Evolutionary conservation across 2,329 filamentous ascomycete genomes (phyloP), one percentile per base, ranked within the genome.

Genomic region (Chaetomiaceae sp.): DNA sequence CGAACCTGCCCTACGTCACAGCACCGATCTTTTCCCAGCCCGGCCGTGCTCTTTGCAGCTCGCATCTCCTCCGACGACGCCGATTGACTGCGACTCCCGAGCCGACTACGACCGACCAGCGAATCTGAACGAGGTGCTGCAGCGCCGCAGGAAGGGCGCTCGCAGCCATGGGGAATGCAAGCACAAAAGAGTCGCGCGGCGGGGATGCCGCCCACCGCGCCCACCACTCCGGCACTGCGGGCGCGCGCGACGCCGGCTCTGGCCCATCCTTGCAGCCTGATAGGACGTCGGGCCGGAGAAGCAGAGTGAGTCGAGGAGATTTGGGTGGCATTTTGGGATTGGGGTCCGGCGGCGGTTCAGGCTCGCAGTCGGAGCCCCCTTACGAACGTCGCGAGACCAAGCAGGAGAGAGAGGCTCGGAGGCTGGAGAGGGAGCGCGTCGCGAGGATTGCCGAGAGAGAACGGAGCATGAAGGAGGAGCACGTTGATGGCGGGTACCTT

Each of bases 401-500:
- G 62, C 87, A 91, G 57, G 93, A 97, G 68, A 79, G 88, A 34
- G 93, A 98, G 64, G 88, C 88, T 17, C 78, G 91, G 52, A 86
- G 84, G 52, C 69, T 88, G 45, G 91, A 96, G 64, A 85, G 82
- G 60, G 91, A 97, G 65, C 81, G 88, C 37, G 71, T 77, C 14
- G 75, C 79, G 30, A 76, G 93, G 48, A 68, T 84, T 35, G 88
- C 88, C 64, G 93, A 98, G 64, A 80, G 93, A 38, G 90, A 95
- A 65, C 78, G 86, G 55, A 98, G 93, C 61, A 81, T 97, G 70
- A 82, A 75, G 53, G 90, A 96, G 58, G 93, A 98, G 63, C 81
- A 90, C 64, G 86, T 97, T 3, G 93, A 98, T 65, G 93, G 93
- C 17, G 93, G 93, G 18, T 98, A 84, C 68, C 70, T 98, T 38